Evolutionary conservation across 805 yeast species (phyloP).

Genomic region (Starmerella vaccinii): DNA sequence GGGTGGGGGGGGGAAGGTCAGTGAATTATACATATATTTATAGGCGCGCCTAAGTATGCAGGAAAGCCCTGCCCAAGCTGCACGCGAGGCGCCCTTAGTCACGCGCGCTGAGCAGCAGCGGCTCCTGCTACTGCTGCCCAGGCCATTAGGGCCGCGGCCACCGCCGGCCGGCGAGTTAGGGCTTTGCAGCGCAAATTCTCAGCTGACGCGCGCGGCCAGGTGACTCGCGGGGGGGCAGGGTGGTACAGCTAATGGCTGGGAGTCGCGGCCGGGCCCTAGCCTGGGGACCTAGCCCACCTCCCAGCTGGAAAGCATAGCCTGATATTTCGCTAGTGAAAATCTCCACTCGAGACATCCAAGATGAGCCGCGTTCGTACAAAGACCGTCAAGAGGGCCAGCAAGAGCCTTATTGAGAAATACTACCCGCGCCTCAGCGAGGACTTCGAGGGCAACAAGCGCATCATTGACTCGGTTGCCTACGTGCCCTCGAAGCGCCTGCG

Average conservation of each 20-base stretch:
- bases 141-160: background rate
- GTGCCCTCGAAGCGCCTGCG: conserved; percentile 99
- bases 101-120: background rate
- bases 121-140: too few species aligned
- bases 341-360: conserved; percentile 12
- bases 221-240: background rate
- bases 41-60: conserved; percentile 2
- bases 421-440: conserved; percentile 99
- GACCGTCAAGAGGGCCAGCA: conserved; percentile 99
- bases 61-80: background rate
- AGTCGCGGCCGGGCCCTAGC: background rate
- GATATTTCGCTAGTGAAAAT: conserved; percentile 5
- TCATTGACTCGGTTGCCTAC: conserved; percentile 95
- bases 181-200: background rate
- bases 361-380: conserved; percentile 99
- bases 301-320: conserved; percentile 5
- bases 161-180: background rate
- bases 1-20: background rate
- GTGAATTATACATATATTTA: conserved; percentile 1
- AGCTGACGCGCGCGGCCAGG: background rate
- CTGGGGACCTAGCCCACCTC: conserved; percentile 3
- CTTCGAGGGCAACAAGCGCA: conserved; percentile 99
- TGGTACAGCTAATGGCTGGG: conserved; percentile 1
- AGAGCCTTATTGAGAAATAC: conserved; percentile 98
- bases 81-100: background rate